Evolutionary conservation across 805 yeast species (phyloP), one percentile per base, ranked within the genome.

Genomic region (Metschnikowia dekortorum): DNA sequence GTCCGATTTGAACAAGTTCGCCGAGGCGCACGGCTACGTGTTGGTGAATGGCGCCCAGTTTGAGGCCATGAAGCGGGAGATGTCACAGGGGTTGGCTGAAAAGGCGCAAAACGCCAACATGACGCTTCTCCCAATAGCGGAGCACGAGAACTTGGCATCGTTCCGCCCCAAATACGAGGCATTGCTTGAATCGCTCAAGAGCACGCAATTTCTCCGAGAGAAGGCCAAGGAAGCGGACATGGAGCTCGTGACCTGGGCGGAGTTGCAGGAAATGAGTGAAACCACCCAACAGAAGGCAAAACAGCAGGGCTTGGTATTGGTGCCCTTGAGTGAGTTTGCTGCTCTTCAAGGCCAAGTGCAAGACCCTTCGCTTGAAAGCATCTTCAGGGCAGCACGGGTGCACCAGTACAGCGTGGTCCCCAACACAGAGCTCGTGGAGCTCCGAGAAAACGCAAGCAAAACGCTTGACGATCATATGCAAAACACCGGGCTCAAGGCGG

Each of bases 201-300:
- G n/a, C 22, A 34, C 56, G 16, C 37, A 41, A 31, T 46, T 39
- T 18, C 39, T 53, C 30, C 18, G 39, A 9, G 44, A 42, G 6
- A 52, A 54, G 34, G 52, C 59, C 1, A 35, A 28, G 3, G 52
- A 13, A 1, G n/a, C 29, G 10, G 35, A 45, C n/a, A 48, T 44
- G 39, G 53, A 45, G 16, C 41, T 54, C 6, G 43, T 58, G 14
- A 53, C 49, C n/a, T 32, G 31, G 13, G 53, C 40, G 0, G 59
- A 55, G 8, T 50, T 62, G 8, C 46, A 49, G 2, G 44, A 41
- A 3, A 47, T 65, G 39, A 50, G 49, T n/a, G 40, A 54, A 14
- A 30, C 50, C 22, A 34, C 61, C 3, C 52, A 52, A 11, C 59
- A 59, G 7, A 53, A 53, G 33, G 66, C 68, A 1, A 52, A 52